Evolutionary conservation across 2,329 filamentous ascomycete genomes (phyloP).

Genomic region (Xylaria sp.): DNA sequence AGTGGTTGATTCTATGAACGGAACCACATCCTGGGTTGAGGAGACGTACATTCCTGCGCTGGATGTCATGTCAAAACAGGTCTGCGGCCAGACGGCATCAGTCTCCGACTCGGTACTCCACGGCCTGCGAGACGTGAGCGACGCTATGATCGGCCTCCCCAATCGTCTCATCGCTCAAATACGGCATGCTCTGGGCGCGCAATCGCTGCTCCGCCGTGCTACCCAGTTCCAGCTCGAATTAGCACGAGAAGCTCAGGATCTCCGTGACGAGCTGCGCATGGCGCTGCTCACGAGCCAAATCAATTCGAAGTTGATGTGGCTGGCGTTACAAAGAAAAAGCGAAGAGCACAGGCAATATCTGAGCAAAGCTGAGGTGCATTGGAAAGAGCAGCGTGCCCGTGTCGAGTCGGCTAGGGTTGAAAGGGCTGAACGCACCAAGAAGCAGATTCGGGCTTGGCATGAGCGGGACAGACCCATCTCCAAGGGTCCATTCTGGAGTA

Average conservation of each 20-base stretch:
- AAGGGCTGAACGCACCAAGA: conserved; percentile 45
- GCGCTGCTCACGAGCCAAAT: conserved; percentile 65
- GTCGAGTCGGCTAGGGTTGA: conserved; percentile 49
- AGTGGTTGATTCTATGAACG: conserved; percentile 56
- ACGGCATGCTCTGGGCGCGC: conserved; percentile 42
- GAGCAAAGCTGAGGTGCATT: conserved; percentile 58
- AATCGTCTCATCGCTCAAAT: conserved; percentile 42
- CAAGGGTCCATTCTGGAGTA: conserved; percentile 45
- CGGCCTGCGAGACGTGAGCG: conserved; percentile 43
- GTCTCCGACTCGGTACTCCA: conserved; percentile 49
- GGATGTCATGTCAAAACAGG: conserved; percentile 49
- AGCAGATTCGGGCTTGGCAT: conserved; percentile 45
- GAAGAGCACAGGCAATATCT: conserved; percentile 60
- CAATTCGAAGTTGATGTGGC: conserved; percentile 66
- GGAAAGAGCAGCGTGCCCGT: conserved; percentile 53
- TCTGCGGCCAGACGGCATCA: conserved; percentile 47
- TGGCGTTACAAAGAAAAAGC: conserved; percentile 62
- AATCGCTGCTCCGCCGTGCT: conserved; percentile 43
- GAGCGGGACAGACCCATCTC: conserved; percentile 44
- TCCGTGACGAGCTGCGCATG: conserved; percentile 57
- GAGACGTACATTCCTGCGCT: conserved; percentile 49
- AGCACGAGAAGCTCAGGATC: conserved; percentile 49
- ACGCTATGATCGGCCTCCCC: conserved; percentile 40
- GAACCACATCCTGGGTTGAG: conserved; percentile 50
- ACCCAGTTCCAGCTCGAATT: conserved; percentile 51